Evolutionary conservation across 176 grass and related monocot species (phyloP), one percentile per base, ranked within the genome.

Genomic region (Tuctoria greenei): DNA sequence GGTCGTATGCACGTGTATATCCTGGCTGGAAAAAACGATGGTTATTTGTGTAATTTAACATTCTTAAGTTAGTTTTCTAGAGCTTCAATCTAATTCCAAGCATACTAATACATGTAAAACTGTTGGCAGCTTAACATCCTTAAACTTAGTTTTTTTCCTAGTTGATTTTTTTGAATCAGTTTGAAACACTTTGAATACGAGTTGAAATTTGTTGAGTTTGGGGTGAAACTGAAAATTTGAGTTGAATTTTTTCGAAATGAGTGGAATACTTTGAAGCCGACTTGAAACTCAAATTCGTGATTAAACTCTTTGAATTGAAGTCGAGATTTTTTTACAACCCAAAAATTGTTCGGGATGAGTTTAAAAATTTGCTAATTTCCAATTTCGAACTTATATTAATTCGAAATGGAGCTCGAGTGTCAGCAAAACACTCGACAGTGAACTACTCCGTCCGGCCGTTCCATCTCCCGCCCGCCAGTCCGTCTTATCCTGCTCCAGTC

Each of bases 401-500:
- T 43, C 41, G 13, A 47, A 16, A 15, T 14, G 45, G 14, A 47
- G 45, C 2, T 47, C 45, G 2, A 47, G 45, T 47, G 45, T 13
- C 14, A 16, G 45, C 45, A 16, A 47, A 9, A 45, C 43, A 45
- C 45, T 47, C 12, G 14, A 51, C 8, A 20, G 49, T 7, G 49
- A 51, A 21, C 51, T 21, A 10, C 4, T 7, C 31, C 31, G 3
- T 31, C 31, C 13, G 51, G 16, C 46, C 7, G 7, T 21, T 20
- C 49, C 51, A n/a, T 21, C 11, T 74, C 76, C 51, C 63, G 45
- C 45, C 31, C 61, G 62, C 77, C 69, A 64, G 62, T 58, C 69
- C 56, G 62, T 58, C 79, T 87, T 86, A 82, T 87, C 79, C 73
- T 54, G 7, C 34, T 14, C 56, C 17, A 7, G 27, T 15, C 56